phyloP scores from a whole-genome alignment of 805 yeast species.

The Tetrapisispora pingtungensis region DNA sequence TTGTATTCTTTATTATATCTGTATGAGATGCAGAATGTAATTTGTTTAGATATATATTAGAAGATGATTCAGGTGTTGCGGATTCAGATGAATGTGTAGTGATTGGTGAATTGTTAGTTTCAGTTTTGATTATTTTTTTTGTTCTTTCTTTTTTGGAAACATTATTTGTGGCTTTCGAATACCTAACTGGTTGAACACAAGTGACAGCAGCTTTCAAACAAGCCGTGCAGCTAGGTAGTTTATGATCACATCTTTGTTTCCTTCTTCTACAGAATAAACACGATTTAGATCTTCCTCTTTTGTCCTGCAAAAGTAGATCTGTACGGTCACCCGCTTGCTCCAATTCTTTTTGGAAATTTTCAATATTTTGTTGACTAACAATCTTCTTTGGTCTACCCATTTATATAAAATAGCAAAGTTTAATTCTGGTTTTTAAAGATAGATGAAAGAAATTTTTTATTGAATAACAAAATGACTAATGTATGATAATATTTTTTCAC shows the following conservation, averaged over 20 bases:
- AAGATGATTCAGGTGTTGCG: not conserved
- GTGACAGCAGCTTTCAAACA: constrained; percentile 52
- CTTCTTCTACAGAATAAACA: constrained; percentile 48
- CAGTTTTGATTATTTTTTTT: not conserved
- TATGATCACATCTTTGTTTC: constrained; percentile 56
- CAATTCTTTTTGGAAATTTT: constrained; percentile 26
- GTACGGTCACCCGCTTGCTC: constrained; percentile 26
- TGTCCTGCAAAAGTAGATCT: constrained; percentile 30
- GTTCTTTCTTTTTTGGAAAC: constrained; percentile 1
- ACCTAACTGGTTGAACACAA: constrained; percentile 57
- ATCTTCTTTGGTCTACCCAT: constrained; percentile 32
- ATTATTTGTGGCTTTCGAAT: constrained; percentile 17
- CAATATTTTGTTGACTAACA: constrained; percentile 28
- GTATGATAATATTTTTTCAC: too few species aligned
- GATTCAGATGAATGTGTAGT: not conserved
- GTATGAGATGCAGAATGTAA: not conserved
- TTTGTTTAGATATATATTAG: not conserved
- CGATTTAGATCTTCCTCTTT: constrained; percentile 47
- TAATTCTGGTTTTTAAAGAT: too few species aligned
- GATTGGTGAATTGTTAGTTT: not conserved
- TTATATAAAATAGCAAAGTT: too few species aligned
- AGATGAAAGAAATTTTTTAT: too few species aligned
- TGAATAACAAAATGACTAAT: too few species aligned
- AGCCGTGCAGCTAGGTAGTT: constrained; percentile 54
- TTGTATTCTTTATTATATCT: too few species aligned